These are phyloP conservation scores for Sphaerulina populicola DNA, from an alignment of 2,329 filamentous ascomycete species.

Conservation along the genomic window DNA sequence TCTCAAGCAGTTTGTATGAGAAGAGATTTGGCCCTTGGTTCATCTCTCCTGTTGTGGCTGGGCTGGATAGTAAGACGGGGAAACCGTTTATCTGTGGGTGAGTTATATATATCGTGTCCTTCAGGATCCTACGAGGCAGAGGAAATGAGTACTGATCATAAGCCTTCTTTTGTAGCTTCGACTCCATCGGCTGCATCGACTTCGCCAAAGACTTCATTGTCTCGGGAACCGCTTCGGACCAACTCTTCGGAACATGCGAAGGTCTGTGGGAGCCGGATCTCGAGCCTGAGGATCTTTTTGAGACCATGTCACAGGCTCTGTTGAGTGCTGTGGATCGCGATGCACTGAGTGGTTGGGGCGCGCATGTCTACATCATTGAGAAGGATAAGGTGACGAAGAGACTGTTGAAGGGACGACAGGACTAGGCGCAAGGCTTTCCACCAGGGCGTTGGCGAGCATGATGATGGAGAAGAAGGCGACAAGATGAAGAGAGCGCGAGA, in stretches of 20 bases:
- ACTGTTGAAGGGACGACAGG: conserved; percentile 94
- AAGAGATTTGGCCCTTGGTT: conserved; percentile 94
- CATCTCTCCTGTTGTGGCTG: conserved; percentile 86
- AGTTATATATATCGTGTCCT: conserved; percentile 1
- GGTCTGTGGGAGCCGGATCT: conserved; percentile 95
- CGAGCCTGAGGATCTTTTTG: conserved; percentile 90
- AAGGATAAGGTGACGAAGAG: conserved; percentile 99
- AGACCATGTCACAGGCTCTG: conserved; percentile 93
- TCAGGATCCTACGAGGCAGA: too few species aligned
- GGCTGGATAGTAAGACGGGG: conserved; percentile 85
- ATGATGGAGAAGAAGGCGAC: background rate
- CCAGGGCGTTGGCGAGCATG: background rate
- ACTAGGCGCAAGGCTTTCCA: conserved; percentile 38
- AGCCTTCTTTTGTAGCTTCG: conserved; percentile 48
- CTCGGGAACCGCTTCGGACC: conserved; percentile 88
- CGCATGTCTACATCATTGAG: conserved; percentile 98
- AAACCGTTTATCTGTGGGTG: conserved; percentile 92
- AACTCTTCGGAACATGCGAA: conserved; percentile 98
- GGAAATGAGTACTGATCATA: background rate
- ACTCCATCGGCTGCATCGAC: conserved; percentile 98
- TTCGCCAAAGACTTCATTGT: conserved; percentile 99
- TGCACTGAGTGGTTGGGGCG: conserved; percentile 94
- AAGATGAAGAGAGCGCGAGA: background rate
- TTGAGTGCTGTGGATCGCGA: conserved; percentile 95
- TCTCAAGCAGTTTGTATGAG: conserved; percentile 87